Conservation (phyloP, 805 yeast species). For the Candida awuae region DNA sequence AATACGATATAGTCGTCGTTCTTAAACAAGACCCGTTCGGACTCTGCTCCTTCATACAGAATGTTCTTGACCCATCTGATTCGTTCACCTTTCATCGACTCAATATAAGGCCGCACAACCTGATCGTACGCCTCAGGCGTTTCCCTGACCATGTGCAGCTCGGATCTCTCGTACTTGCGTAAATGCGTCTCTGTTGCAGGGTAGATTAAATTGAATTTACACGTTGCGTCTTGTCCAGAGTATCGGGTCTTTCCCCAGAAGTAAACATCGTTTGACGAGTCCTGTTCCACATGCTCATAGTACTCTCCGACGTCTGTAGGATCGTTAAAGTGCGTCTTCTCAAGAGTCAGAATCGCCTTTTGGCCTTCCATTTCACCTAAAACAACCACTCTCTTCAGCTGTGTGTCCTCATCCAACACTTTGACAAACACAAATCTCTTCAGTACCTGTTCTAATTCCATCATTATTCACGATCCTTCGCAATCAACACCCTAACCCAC, state of each 20-base stretch:
- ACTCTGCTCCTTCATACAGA: constrained; percentile 71
- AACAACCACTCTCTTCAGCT: constrained; percentile 54
- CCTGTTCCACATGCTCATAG: constrained; percentile 24
- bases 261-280: constrained; percentile 76
- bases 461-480: background rate
- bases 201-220: constrained; percentile 68
- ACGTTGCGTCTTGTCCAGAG: constrained; percentile 43
- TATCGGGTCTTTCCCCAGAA: constrained; percentile 63
- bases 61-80: constrained; percentile 89
- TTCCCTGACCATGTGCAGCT: constrained; percentile 58
- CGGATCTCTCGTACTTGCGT: constrained; percentile 59
- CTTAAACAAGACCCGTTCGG: constrained; percentile 67
- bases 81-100: constrained; percentile 66
- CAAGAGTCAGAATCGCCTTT: constrained; percentile 64
- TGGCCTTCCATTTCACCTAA: constrained; percentile 57
- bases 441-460: constrained; percentile 14
- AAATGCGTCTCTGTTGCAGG: constrained; percentile 90
- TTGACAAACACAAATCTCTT: constrained; percentile 37
- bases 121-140: constrained; percentile 67
- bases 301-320: background rate
- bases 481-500: too few relatives aligned
- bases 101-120: constrained; percentile 67
- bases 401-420: constrained; percentile 53
- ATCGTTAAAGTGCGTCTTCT: constrained; percentile 55
- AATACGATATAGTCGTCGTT: constrained; percentile 65